Percentiles rank a stretch among this genome's conserved stretches.
These are phyloP conservation scores for Phoma sp. DNA, from an alignment of 2,329 filamentous ascomycete species.

Conservation along the genomic window DNA sequence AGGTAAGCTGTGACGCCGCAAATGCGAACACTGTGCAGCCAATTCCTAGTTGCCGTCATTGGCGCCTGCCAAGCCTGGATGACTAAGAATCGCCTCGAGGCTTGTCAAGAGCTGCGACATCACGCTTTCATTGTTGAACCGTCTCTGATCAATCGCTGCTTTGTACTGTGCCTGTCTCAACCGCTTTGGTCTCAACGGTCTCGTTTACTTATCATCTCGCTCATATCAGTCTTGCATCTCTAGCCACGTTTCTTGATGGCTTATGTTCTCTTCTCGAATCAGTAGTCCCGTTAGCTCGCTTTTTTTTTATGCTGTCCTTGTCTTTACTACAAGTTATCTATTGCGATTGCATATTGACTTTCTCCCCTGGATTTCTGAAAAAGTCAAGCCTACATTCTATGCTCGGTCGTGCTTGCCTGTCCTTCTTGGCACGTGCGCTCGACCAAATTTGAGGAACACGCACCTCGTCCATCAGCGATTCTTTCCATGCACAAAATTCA, in stretches of 20 bases:
- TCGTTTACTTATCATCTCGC: neutral
- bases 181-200: neutral
- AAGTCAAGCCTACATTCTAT: neutral
- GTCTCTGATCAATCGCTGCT: neutral
- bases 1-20: slow-evolving; percentile 25
- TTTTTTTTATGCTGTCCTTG: neutral
- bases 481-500: slow-evolving; percentile 12
- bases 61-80: slow-evolving; percentile 23
- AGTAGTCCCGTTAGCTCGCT: slow-evolving; percentile 23
- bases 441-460: slow-evolving; percentile 32
- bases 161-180: slow-evolving; percentile 1
- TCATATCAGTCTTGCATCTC: slow-evolving; percentile 13
- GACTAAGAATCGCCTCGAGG: slow-evolving; percentile 9
- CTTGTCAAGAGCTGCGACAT: slow-evolving; percentile 3
- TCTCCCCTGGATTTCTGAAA: slow-evolving; percentile 8
- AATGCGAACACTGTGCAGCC: slow-evolving; percentile 21
- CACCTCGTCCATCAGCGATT: slow-evolving; percentile 25
- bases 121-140: neutral
- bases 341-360: neutral
- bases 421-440: slow-evolving; percentile 37
- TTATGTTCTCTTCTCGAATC: neutral
- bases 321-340: neutral
- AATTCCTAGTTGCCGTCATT: slow-evolving; percentile 14
- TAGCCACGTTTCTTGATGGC: neutral
- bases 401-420: slow-evolving; percentile 18